These are phyloP conservation scores for Fusarium setosum DNA, from an alignment of 2,329 filamentous ascomycete species.

Conservation along the genomic window DNA sequence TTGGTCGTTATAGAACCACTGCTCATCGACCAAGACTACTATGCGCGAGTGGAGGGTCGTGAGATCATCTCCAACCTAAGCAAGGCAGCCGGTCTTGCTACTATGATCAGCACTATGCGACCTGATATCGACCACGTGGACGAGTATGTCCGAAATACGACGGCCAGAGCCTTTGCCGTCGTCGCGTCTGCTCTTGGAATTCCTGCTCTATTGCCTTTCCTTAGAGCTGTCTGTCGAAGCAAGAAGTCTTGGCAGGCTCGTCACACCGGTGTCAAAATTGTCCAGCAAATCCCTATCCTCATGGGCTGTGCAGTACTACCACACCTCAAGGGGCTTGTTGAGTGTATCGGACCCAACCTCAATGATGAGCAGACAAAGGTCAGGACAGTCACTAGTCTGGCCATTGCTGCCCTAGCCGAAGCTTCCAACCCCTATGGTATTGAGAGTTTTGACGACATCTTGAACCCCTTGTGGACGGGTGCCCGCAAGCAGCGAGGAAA, in stretches of 20 bases:
- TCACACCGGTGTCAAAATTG: slow-evolving; percentile 98
- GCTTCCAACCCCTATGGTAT: slow-evolving; percentile 99
- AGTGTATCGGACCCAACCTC: slow-evolving; percentile 94
- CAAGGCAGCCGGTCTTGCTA: slow-evolving; percentile 95
- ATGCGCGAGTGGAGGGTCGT: slow-evolving; percentile 95
- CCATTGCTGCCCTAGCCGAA: slow-evolving; percentile 94
- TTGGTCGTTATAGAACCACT: slow-evolving; percentile 98
- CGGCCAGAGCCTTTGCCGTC: slow-evolving; percentile 94
- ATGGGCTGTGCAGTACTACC: slow-evolving; percentile 98
- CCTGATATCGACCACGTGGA: slow-evolving; percentile 99
- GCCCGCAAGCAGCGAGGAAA: slow-evolving; percentile 97
- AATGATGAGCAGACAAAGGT: slow-evolving; percentile 99
- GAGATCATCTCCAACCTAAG: slow-evolving; percentile 99
- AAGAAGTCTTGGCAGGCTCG: slow-evolving; percentile 99
- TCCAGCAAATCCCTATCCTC: slow-evolving; percentile 97
- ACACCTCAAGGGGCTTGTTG: slow-evolving; percentile 94
- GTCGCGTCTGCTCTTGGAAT: slow-evolving; percentile 97
- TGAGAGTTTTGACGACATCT: slow-evolving; percentile 97
- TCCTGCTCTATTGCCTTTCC: slow-evolving; percentile 91
- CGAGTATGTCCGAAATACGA: slow-evolving; percentile 98
- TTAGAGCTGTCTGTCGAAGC: slow-evolving; percentile 94
- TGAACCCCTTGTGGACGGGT: slow-evolving; percentile 97
- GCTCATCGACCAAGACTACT: slow-evolving; percentile 99
- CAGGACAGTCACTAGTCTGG: slow-evolving; percentile 92
- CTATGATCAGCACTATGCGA: slow-evolving; percentile 99